Base-by-base conservation (phyloP, 2,329 filamentous ascomycete species). In the Phyllosticta paracitricarpa region DNA sequence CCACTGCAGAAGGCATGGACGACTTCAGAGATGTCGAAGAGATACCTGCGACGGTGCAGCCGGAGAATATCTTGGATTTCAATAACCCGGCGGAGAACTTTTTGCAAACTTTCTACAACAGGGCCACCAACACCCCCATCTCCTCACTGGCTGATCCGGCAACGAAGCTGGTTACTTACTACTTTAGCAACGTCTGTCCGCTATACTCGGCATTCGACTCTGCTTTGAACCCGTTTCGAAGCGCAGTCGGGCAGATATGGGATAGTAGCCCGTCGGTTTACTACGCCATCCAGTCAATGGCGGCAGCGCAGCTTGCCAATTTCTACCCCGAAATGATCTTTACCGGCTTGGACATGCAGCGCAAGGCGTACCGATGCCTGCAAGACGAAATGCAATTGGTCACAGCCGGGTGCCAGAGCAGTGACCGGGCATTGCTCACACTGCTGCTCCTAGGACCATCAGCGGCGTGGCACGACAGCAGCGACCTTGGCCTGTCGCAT, bases 141-240 rank as follows among this genome's bases (percentile, higher is more conserved):
- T 51, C 51, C 48, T 25, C 68, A 70, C 35, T 66, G 71, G 35
- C 73, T 68, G 79, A 82, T 55, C 73, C 79, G 19, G 79, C 81
- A 3, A 83, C 81, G 55, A 78, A 82, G 54, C 73, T 86, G 17
- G 80, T 86, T 9, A 82, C 85, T 56, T 84, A 86, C 65, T 86
- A 86, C 65, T 86, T 86, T 72, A 81, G 82, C 65, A 82, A 85
- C 63, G 82, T 85, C 2, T 84, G 82, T 56, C 79, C 77, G 3
- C 71, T 86, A 9, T 86, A 84, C 68, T 86, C 84, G n/a, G 84
- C 81, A 62, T 87, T 84, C 66, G 84, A 86, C 69, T 84, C 83
- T 22, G 75, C 78, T 12, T 76, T 84, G 65, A 87, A 86, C 65
- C 82, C 83, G 0, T 86, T 85, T 65, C 76, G 84, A 48, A 81